A percentile compares a stretch with the other conserved stretches of the same genome.
phyloP scores from a whole-genome alignment of 2,329 filamentous ascomycete genomes.

The Colletotrichum incanum region DNA sequence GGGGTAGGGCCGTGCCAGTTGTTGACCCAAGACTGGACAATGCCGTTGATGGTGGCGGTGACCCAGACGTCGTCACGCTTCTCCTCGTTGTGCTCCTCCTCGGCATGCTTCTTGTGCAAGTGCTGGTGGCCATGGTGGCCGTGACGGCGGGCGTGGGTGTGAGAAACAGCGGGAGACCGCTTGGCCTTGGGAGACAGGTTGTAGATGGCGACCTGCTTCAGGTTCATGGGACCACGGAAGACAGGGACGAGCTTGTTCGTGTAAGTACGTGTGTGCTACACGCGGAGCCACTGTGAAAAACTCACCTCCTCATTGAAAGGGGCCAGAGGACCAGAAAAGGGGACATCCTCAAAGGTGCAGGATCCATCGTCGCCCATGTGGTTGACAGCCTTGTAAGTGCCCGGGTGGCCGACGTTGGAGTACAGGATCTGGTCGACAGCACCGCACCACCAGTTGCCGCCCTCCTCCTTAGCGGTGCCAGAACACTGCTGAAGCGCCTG shows the following conservation, averaged over 20 bases:
- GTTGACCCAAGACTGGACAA: slow-evolving; percentile 73
- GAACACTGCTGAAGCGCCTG: slow-evolving; percentile 56
- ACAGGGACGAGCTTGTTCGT: slow-evolving; percentile 76
- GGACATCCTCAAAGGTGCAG: slow-evolving; percentile 68
- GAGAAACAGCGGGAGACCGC: slow-evolving; percentile 48
- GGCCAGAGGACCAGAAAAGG: slow-evolving; percentile 74
- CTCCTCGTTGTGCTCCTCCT: slow-evolving; percentile 54
- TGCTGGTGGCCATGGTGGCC: slow-evolving; percentile 67
- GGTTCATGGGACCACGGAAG: slow-evolving; percentile 77
- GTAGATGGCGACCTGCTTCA: slow-evolving; percentile 81
- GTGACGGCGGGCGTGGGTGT: slow-evolving; percentile 53
- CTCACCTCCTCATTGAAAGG: slow-evolving; percentile 81
- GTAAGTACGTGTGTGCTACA: neutral
- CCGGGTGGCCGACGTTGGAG: slow-evolving; percentile 70
- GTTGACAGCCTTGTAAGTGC: slow-evolving; percentile 76
- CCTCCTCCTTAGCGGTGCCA: slow-evolving; percentile 54
- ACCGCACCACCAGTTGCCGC: slow-evolving; percentile 78
- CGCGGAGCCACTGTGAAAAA: slow-evolving; percentile 11
- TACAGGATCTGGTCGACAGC: slow-evolving; percentile 77
- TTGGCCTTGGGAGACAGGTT: slow-evolving; percentile 60
- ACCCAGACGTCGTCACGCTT: slow-evolving; percentile 67
- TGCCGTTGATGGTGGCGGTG: slow-evolving; percentile 71
- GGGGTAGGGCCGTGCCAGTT: slow-evolving; percentile 61
- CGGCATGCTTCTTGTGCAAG: slow-evolving; percentile 61
- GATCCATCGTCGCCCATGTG: slow-evolving; percentile 69